Base-by-base conservation (phyloP, 192 early-diverging fungal genomes). In the Glomus cerebriforme region DNA sequence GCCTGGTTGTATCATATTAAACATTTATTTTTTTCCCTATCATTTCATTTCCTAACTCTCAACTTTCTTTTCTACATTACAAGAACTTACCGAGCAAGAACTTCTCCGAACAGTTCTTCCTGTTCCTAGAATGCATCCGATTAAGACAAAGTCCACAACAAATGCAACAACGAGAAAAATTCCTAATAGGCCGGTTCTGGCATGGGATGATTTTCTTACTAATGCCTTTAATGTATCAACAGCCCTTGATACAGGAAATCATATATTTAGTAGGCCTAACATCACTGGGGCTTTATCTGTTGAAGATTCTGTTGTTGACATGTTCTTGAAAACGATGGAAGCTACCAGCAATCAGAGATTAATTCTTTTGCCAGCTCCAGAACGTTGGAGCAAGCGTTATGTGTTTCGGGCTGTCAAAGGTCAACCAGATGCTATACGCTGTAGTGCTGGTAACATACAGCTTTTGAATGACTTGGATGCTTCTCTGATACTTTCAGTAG, bases 361-460 rank as follows among this genome's bases (percentile, higher is more conserved):
- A 60, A 75, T 59, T 75, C 58, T n/a, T 75, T 59, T 75, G 27
- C 0, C 17, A 75, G 35, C 0, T 0, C 73, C 58, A 75, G 54
- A 75, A 75, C 0, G 32, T 75, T 60, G 73, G 73, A 2, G 58
- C 22, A 75, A 59, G 59, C 54, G 73, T 75, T 75, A 60, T 75
- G 0, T 59, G 32, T 75, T 37, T 75, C 3, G 17, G 17, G n/a
- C 0, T 0, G 32, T 75, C 31, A 75, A 60, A 75, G 73, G 73
- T 15, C 73, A 59, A 62, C 73, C 58, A 60, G 73, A 75, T 35
- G 58, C 31, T 75, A 75, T 75, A 75, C 73, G 73, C 32, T 75
- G 73, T 37, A 9, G 73, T 60, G 73, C 73, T 37, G 54, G 0
- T 75, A 60, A 2, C 5, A 24, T 37, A 7, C 31, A 39, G 0